These are phyloP conservation scores for Leccinum sublutescens DNA, from an alignment of 768 basidiomycete genomes.

Conservation along the genomic window DNA sequence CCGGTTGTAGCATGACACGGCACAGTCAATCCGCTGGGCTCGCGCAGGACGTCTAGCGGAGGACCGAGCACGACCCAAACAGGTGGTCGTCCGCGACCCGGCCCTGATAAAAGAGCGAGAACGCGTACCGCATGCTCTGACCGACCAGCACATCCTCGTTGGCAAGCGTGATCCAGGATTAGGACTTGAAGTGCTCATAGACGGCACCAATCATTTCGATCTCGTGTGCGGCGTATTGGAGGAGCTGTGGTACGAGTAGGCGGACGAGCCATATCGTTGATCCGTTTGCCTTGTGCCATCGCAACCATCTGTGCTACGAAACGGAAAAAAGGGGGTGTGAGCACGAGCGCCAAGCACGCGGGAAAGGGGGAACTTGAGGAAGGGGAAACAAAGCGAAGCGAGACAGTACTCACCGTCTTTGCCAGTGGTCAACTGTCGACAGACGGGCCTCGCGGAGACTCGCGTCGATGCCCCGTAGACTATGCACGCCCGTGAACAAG, in stretches of 20 bases:
- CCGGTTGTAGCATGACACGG: slow-evolving; percentile 24
- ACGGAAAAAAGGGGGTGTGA: background rate
- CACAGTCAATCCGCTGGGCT: slow-evolving; percentile 24
- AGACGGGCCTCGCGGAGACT: slow-evolving; percentile 30
- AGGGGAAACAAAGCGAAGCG: background rate
- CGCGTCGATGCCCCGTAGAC: slow-evolving; percentile 36
- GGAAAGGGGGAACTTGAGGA: too few relatives aligned
- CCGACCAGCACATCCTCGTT: slow-evolving; percentile 16
- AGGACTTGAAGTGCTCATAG: slow-evolving; percentile 33
- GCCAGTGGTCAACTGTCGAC: slow-evolving; percentile 13
- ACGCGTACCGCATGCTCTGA: slow-evolving; percentile 31
- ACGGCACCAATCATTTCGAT: slow-evolving; percentile 38
- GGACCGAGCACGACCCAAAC: slow-evolving; percentile 23
- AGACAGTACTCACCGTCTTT: slow-evolving; percentile 34
- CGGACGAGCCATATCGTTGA: slow-evolving; percentile 35
- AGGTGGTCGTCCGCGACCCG: slow-evolving; percentile 26
- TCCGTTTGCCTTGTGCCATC: slow-evolving; percentile 34
- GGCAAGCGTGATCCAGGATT: slow-evolving; percentile 21
- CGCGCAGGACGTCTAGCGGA: slow-evolving; percentile 28
- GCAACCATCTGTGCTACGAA: slow-evolving; percentile 34
- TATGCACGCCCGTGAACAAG: slow-evolving; percentile 32
- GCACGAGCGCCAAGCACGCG: background rate
- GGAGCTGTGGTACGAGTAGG: slow-evolving; percentile 35
- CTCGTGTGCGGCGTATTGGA: slow-evolving; percentile 44
- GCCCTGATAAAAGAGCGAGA: slow-evolving; percentile 29